phyloP scores from a whole-genome alignment of 2,329 filamentous ascomycete genomes.

The Diaporthe sp. region DNA sequence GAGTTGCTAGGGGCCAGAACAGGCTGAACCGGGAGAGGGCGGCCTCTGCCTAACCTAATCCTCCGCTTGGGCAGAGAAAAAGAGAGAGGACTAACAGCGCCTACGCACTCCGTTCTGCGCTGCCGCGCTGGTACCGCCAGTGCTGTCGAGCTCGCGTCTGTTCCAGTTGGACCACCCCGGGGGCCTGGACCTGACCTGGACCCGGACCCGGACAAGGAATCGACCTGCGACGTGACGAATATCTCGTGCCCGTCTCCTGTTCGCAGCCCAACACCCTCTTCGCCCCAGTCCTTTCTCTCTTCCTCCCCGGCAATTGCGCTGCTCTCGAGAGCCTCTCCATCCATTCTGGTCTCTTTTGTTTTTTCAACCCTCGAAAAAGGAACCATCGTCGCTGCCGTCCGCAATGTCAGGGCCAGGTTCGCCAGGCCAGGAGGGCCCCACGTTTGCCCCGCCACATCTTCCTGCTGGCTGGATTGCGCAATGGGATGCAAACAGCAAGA shows the following conservation, averaged over 20 bases:
- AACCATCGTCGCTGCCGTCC: conserved; percentile 1
- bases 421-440: conserved; percentile 71
- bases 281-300: not conserved
- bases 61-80: not conserved
- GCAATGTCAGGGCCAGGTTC: conserved; percentile 71
- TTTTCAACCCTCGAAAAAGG: not conserved
- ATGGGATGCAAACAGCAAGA: conserved; percentile 75
- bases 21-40: conserved; percentile 28
- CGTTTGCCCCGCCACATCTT: conserved; percentile 71
- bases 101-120: not conserved
- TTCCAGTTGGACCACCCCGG: not conserved
- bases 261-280: conserved; percentile 9
- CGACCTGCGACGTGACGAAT: conserved; percentile 28
- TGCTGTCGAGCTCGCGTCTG: conserved; percentile 4
- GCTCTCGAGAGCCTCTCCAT: not conserved
- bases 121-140: not conserved
- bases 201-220: conserved; percentile 32
- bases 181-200: conserved; percentile 23
- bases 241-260: conserved; percentile 26
- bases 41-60: conserved; percentile 31
- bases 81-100: not conserved
- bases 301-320: not conserved
- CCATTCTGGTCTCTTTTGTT: not conserved
- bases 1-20: conserved; percentile 20
- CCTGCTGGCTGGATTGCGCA: conserved; percentile 79